Evolutionary conservation across 2,329 filamentous ascomycete species (phyloP).

Genomic region (Aureobasidium sp.): DNA sequence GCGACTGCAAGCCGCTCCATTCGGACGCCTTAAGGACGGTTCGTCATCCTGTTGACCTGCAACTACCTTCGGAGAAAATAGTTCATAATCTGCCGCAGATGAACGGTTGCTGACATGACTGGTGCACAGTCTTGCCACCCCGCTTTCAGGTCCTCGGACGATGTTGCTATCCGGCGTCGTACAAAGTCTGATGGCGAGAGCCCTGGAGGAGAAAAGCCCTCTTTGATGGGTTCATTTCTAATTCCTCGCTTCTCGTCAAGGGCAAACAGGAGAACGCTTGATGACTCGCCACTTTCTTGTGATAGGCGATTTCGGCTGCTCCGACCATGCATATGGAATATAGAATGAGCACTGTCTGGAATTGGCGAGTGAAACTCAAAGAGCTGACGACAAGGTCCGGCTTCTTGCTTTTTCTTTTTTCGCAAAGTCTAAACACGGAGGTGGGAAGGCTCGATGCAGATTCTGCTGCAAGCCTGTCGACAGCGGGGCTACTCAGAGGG

Average conservation of each 20-base stretch:
- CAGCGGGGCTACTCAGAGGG: background rate
- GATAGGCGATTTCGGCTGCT: background rate
- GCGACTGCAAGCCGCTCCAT: constrained; percentile 8
- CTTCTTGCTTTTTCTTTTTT: background rate
- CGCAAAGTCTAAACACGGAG: background rate
- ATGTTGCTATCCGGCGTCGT: constrained; percentile 5
- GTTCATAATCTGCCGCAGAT: background rate
- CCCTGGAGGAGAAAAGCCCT: background rate
- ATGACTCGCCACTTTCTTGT: background rate
- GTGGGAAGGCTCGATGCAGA: constrained; percentile 6
- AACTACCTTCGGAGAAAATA: background rate
- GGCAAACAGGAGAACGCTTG: background rate
- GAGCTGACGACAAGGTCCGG: background rate
- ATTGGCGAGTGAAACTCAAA: no score
- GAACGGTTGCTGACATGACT: constrained; percentile 10
- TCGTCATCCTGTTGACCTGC: constrained; percentile 1
- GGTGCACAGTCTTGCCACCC: constrained; percentile 5
- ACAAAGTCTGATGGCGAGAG: background rate
- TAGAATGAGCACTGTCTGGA: background rate
- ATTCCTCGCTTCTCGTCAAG: background rate
- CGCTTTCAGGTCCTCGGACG: background rate
- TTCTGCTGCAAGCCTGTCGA: background rate
- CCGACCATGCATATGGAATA: background rate
- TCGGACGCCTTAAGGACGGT: background rate
- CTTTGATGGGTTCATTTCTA: background rate